Evolutionary conservation across 352 stramenopile species (phyloP).

Genomic region (Phytophthora pinifolia): DNA sequence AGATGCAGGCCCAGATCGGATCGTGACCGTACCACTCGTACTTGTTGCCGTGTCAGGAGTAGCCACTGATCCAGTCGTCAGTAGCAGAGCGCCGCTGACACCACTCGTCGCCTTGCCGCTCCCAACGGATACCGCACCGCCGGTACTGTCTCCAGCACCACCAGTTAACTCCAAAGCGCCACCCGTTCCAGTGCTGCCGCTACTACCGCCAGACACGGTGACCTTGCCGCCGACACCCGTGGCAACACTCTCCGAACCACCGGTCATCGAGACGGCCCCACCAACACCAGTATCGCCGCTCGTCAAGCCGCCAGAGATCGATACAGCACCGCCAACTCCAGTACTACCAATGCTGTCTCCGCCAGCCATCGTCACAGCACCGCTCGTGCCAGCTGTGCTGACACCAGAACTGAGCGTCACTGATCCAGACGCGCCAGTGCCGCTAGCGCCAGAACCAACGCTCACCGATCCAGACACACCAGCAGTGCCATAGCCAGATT

Average conservation of each 20-base stretch:
- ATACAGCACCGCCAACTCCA: constrained; percentile 19
- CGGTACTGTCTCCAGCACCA: constrained; percentile 15
- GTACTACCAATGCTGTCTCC: neutral
- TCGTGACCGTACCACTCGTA: constrained; percentile 18
- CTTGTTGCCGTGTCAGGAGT: constrained; percentile 5
- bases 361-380: constrained; percentile 2
- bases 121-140: constrained; percentile 21
- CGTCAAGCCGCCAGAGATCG: constrained; percentile 14
- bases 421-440: constrained; percentile 9
- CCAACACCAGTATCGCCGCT: constrained; percentile 24
- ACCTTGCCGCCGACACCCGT: constrained; percentile 1
- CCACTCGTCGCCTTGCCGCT: constrained; percentile 23
- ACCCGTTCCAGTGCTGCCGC: constrained; percentile 3
- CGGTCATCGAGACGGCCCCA: constrained; percentile 19
- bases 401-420: constrained; percentile 7
- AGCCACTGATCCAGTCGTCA: constrained; percentile 10
- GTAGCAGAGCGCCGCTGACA: constrained; percentile 10
- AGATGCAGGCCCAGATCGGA: constrained; percentile 23
- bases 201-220: constrained; percentile 6
- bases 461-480: constrained; percentile 23
- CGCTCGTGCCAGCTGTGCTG: constrained; percentile 3
- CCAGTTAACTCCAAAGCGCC: constrained; percentile 8
- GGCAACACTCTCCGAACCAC: constrained; percentile 5
- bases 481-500: constrained; percentile 25
- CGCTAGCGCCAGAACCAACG: constrained; percentile 16